These are phyloP conservation scores for Penicillium sp. DNA, from an alignment of 2,329 filamentous ascomycete genomes.

Conservation along the genomic window DNA sequence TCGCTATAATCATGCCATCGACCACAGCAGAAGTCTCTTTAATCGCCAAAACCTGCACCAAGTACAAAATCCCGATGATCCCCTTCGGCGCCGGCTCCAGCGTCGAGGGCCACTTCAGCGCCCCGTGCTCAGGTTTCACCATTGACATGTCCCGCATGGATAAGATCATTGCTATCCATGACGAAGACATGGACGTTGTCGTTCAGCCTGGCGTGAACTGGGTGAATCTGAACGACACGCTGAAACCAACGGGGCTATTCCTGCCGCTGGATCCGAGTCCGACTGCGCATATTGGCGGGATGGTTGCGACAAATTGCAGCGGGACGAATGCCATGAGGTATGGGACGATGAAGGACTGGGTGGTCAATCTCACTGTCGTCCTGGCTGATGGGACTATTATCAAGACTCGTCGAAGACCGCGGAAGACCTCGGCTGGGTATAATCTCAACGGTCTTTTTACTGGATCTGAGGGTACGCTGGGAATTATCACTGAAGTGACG, in stretches of 20 bases:
- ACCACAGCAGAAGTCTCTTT: constrained; percentile 65
- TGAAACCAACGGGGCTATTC: constrained; percentile 75
- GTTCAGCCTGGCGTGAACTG: constrained; percentile 89
- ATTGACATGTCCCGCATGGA: constrained; percentile 92
- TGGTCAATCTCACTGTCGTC: constrained; percentile 70
- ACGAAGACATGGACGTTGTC: constrained; percentile 88
- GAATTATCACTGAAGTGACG: constrained; percentile 70
- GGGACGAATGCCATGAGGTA: constrained; percentile 65
- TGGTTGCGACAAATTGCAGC: constrained; percentile 69
- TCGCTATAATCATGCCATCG: constrained; percentile 66
- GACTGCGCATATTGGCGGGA: constrained; percentile 59
- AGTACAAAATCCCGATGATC: constrained; percentile 79
- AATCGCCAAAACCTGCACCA: constrained; percentile 72
- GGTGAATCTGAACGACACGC: constrained; percentile 81
- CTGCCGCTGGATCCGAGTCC: constrained; percentile 88
- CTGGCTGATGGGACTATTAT: constrained; percentile 68
- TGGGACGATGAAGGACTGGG: constrained; percentile 76
- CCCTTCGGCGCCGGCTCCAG: constrained; percentile 85
- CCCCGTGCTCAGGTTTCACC: constrained; percentile 81
- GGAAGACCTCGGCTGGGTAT: constrained; percentile 72
- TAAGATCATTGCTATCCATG: constrained; percentile 74
- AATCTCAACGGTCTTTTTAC: constrained; percentile 70
- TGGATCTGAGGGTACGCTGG: constrained; percentile 70
- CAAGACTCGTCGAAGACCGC: constrained; percentile 60
- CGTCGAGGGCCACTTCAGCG: constrained; percentile 86